These are phyloP conservation scores for Aspergillus unguis DNA, from an alignment of 2,329 filamentous ascomycete species.

Conservation along the genomic window DNA sequence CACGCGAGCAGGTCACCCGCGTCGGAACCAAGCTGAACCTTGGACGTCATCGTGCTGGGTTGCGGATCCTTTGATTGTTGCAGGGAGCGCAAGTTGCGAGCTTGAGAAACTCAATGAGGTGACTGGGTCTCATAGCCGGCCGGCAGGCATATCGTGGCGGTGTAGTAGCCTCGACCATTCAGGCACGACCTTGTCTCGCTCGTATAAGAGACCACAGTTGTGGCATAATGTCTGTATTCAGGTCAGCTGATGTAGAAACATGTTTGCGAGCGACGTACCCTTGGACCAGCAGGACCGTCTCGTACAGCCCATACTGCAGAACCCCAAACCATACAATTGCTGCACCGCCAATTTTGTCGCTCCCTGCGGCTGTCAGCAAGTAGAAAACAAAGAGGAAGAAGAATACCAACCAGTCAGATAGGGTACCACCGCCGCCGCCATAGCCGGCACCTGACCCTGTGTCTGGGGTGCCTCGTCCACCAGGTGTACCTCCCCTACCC, in stretches of 20 bases:
- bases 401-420: slow-evolving; percentile 58
- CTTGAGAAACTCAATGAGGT: not conserved
- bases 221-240: slow-evolving; percentile 72
- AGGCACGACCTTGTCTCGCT: slow-evolving; percentile 79
- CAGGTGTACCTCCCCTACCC: slow-evolving; percentile 64
- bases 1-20: not conserved
- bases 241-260: slow-evolving; percentile 16
- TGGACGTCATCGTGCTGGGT: not conserved
- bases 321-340: slow-evolving; percentile 83
- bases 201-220: slow-evolving; percentile 86
- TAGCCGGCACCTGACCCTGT: slow-evolving; percentile 60
- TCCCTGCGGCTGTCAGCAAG: slow-evolving; percentile 52
- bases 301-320: slow-evolving; percentile 91
- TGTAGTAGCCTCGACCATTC: slow-evolving; percentile 72
- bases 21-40: no score
- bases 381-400: not conserved
- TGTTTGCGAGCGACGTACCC: slow-evolving; percentile 56
- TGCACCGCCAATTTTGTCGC: slow-evolving; percentile 78
- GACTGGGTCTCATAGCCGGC: slow-evolving; percentile 20
- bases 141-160: slow-evolving; percentile 40
- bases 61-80: not conserved
- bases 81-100: not conserved
- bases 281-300: slow-evolving; percentile 80
- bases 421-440: slow-evolving; percentile 62
- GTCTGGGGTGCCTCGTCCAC: slow-evolving; percentile 76